Conservation (phyloP, 768 basidiomycete genomes). For the Wakefieldia striispora region DNA sequence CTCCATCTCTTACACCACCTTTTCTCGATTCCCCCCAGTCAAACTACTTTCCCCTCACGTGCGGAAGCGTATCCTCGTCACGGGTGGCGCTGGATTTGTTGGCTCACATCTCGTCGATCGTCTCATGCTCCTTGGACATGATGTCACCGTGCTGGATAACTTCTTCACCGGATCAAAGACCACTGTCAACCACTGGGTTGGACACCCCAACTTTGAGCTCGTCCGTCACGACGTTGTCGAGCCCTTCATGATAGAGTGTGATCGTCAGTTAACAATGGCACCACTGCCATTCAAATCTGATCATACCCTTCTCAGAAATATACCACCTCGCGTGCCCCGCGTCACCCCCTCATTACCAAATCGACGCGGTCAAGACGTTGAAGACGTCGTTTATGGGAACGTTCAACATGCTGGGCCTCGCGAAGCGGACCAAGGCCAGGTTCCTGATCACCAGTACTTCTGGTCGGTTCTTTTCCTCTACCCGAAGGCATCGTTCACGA, state of each 20-base stretch:
- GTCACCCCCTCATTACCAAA: conserved; percentile 96
- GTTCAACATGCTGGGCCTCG: conserved; percentile 97
- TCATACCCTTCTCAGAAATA: conserved; percentile 58
- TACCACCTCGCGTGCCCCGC: conserved; percentile 99
- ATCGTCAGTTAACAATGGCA: conserved; percentile 56
- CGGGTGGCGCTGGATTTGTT: conserved; percentile 98
- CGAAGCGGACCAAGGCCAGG: conserved; percentile 95
- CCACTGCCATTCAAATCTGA: too few species aligned
- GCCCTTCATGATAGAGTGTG: conserved; percentile 98
- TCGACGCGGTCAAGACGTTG: conserved; percentile 96
- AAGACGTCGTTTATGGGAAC: conserved; percentile 99
- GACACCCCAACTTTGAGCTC: conserved; percentile 98
- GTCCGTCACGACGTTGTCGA: conserved; percentile 97
- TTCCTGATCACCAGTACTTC: conserved; percentile 97
- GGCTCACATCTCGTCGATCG: conserved; percentile 98
- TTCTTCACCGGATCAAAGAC: conserved; percentile 99
- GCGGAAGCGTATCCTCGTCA: conserved; percentile 90
- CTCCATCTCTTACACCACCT: conserved; percentile 88
- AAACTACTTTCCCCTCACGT: conserved; percentile 72
- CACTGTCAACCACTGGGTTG: conserved; percentile 94
- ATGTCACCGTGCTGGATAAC: conserved; percentile 96
- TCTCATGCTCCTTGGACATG: conserved; percentile 96
- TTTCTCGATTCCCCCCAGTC: conserved; percentile 91
- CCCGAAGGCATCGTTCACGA: not conserved
- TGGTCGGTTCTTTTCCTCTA: conserved; percentile 45